Evolutionary conservation across 495 filamentous ascomycete species (phyloP), one percentile per base, ranked within the genome.

Genomic region (Pseudotulostoma volvatum): DNA sequence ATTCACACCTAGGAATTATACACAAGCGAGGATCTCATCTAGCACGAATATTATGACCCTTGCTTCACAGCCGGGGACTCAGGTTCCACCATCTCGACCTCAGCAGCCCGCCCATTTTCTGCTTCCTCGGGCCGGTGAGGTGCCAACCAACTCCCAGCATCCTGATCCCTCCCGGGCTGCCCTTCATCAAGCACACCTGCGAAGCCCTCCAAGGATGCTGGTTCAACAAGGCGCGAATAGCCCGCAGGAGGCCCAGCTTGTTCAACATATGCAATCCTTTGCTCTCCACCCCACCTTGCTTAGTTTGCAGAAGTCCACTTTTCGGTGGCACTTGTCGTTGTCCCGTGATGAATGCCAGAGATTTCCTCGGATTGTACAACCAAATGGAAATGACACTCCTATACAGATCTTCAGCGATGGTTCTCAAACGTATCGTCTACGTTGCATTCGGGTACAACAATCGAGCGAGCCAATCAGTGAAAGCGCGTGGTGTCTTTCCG

Each of bases 121-220:
- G 37, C 39, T 69, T 4, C 66, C 66, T 3, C 36, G 44, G 3
- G 39, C 44, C 4, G 54, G 48, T 4, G 39, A 44, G 13, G 38
- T 35, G 45, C 55, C 67, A 0, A 50, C 56, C 11, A 55, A 54
- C 17, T 52, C 51, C 0, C 50, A 57, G 18, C 67, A 65, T 5
- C 55, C 54, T 4, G 63, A 62, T 47, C 61, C 74, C 19, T 37
- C 64, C 18, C 41, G 57, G 20, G 53, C 58, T 21, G 61, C 67
- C 3, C 59, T 80, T 23, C 76, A 80, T 40, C 72, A 75, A 50
- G 65, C 62, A 28, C 56, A 71, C 44, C 54, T 71, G 31, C 63
- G 67, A 20, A 77, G 73, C 40, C 74, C 74, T 0, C 49, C 62
- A 9, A 64, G 69, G 31, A 55, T 57, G 23, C 39, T 63, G 3